Evolutionary conservation across 2,329 filamentous ascomycete species (phyloP).

Genomic region (Phialophora verrucosa): DNA sequence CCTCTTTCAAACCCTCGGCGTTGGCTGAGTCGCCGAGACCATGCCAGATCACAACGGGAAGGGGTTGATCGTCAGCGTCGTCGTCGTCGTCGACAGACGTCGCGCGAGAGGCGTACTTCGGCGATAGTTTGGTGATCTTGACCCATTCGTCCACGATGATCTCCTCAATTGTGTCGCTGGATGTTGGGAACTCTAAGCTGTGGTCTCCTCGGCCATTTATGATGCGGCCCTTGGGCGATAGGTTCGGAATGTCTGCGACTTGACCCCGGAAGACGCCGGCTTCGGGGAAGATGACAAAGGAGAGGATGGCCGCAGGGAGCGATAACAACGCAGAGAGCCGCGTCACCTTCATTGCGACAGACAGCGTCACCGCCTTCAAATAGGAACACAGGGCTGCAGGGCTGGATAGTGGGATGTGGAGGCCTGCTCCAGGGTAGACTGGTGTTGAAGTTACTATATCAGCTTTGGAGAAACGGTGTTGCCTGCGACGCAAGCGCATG

Average conservation of each 20-base stretch:
- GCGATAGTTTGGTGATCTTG: slow-evolving; percentile 30
- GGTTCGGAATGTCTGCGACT: not conserved
- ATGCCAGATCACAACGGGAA: slow-evolving; percentile 95
- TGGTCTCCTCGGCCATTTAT: not conserved
- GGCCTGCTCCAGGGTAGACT: not conserved
- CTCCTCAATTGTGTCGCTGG: slow-evolving; percentile 18
- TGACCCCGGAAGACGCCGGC: slow-evolving; percentile 30
- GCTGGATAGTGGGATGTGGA: not conserved
- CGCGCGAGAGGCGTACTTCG: slow-evolving; percentile 5
- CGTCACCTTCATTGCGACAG: slow-evolving; percentile 23
- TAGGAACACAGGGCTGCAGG: not conserved
- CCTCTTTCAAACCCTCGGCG: slow-evolving; percentile 72
- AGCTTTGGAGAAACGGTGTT: slow-evolving; percentile 13
- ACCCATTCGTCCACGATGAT: slow-evolving; percentile 17
- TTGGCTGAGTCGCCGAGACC: slow-evolving; percentile 72
- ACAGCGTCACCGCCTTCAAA: not conserved
- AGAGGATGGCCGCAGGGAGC: slow-evolving; percentile 26
- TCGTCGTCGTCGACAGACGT: slow-evolving; percentile 19
- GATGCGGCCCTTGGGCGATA: not conserved
- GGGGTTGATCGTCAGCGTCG: slow-evolving; percentile 54
- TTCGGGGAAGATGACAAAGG: slow-evolving; percentile 34
- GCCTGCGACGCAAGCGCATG: slow-evolving; percentile 15
- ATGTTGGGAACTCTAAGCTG: not conserved
- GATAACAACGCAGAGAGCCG: slow-evolving; percentile 21
- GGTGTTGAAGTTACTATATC: not conserved